Evolutionary conservation across 176 grass and related monocot genomes (phyloP).

Genomic region (Cenchrus fungigraminus): DNA sequence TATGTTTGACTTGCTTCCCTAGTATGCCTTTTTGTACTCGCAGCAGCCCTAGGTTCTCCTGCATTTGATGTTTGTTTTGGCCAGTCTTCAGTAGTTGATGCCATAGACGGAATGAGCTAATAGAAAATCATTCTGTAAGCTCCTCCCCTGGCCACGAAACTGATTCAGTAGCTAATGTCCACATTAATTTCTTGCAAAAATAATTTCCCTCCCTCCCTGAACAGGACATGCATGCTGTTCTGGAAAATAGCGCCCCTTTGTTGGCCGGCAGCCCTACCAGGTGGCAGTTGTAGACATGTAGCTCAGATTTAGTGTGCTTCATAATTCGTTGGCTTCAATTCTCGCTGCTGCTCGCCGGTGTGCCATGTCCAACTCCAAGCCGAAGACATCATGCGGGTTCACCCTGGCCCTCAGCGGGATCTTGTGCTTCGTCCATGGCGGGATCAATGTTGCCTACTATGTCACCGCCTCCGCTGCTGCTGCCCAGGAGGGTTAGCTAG

Average conservation of each 20-base stretch:
- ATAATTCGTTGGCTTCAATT: slow-evolving; percentile 25
- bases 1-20: slow-evolving; percentile 18
- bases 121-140: slow-evolving; percentile 47
- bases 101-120: slow-evolving; percentile 17
- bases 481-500: slow-evolving; percentile 32
- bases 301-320: slow-evolving; percentile 11
- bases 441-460: slow-evolving; percentile 73
- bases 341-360: slow-evolving; percentile 70
- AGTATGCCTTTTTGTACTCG: slow-evolving; percentile 13
- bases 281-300: slow-evolving; percentile 43
- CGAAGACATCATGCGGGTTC: slow-evolving; percentile 58
- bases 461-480: slow-evolving; percentile 50
- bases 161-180: neutral
- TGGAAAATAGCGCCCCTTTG: slow-evolving; percentile 9
- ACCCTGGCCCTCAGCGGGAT: slow-evolving; percentile 72
- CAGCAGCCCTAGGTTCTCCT: slow-evolving; percentile 19
- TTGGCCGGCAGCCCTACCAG: slow-evolving; percentile 23
- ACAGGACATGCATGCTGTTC: slow-evolving; percentile 35
- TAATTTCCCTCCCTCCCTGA: neutral
- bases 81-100: slow-evolving; percentile 15
- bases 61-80: slow-evolving; percentile 13
- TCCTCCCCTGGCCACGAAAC: neutral
- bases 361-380: slow-evolving; percentile 69
- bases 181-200: neutral
- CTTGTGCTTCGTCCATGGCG: slow-evolving; percentile 80